phyloP scores from a whole-genome alignment of 2,329 filamentous ascomycete species.

The Chaetomium olivaceum region DNA sequence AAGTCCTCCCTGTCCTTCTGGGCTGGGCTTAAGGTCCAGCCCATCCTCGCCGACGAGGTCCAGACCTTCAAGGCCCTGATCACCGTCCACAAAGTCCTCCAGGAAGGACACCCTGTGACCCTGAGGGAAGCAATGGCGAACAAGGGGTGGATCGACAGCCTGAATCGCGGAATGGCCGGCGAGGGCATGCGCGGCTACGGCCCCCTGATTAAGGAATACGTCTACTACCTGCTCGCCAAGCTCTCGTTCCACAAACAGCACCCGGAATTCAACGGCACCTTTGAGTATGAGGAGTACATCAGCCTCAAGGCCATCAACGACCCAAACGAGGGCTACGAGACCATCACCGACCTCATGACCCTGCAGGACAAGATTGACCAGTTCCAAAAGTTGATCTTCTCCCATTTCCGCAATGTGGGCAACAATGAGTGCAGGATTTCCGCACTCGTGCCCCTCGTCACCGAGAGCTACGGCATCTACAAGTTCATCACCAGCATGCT shows the following conservation, averaged over 20 bases:
- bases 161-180: constrained; percentile 78
- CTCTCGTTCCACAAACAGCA: constrained; percentile 95
- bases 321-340: constrained; percentile 96
- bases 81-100: constrained; percentile 94
- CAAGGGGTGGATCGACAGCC: constrained; percentile 86
- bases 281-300: constrained; percentile 99
- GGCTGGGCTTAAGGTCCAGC: constrained; percentile 98
- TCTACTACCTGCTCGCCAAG: constrained; percentile 92
- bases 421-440: constrained; percentile 98
- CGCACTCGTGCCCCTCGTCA: constrained; percentile 86
- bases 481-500: constrained; percentile 99
- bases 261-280: constrained; percentile 96
- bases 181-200: constrained; percentile 89
- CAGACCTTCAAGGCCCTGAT: constrained; percentile 99
- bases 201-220: constrained; percentile 93
- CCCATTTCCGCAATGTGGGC: constrained; percentile 85
- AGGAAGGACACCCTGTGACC: constrained; percentile 89
- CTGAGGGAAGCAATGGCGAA: constrained; percentile 88
- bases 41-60: constrained; percentile 96
- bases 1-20: constrained; percentile 94
- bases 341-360: constrained; percentile 93
- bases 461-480: constrained; percentile 99
- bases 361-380: constrained; percentile 97
- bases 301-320: constrained; percentile 98
- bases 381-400: constrained; percentile 98